Percentiles rank a stretch among this genome's conserved stretches.
Conservation (phyloP, 2,329 filamentous ascomycete species). For the Aureobasidium sp. region DNA sequence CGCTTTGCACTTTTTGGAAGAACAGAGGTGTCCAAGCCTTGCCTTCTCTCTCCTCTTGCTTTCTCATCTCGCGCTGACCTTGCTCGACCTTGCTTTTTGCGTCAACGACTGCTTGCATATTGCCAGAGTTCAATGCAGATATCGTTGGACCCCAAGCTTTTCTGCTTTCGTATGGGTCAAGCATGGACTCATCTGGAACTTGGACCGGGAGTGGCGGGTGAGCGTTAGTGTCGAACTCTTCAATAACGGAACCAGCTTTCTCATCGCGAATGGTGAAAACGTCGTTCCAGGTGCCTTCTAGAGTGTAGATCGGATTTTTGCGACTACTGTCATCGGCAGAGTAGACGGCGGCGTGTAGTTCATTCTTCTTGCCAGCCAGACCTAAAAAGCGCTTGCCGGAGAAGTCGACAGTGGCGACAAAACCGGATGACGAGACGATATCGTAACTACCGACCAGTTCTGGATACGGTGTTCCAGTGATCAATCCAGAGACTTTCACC, state of each 20-base stretch:
- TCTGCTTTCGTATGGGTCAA: constrained; percentile 38
- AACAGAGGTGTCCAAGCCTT: constrained; percentile 33
- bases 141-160: constrained; percentile 36
- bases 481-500: constrained; percentile 36
- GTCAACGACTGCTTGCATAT: constrained; percentile 31
- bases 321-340: constrained; percentile 20
- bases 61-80: constrained; percentile 32
- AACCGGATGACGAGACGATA: constrained; percentile 34
- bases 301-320: constrained; percentile 27
- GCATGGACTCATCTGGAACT: constrained; percentile 19
- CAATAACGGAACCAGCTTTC: constrained; percentile 25
- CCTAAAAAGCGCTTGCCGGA: constrained; percentile 34
- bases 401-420: constrained; percentile 34
- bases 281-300: constrained; percentile 34
- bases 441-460: constrained; percentile 35
- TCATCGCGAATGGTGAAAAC: constrained; percentile 29
- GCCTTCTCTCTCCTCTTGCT: constrained; percentile 28
- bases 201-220: constrained; percentile 18
- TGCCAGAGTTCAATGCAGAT: constrained; percentile 27
- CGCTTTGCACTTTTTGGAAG: constrained; percentile 26
- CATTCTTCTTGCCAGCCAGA: constrained; percentile 32
- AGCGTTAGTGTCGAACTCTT: constrained; percentile 26
- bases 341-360: constrained; percentile 30
- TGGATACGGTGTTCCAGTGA: constrained; percentile 35
- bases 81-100: constrained; percentile 20